These are phyloP conservation scores for Gleditsia sinensis DNA, from an alignment of 306 rosid genomes.

Conservation along the genomic window DNA sequence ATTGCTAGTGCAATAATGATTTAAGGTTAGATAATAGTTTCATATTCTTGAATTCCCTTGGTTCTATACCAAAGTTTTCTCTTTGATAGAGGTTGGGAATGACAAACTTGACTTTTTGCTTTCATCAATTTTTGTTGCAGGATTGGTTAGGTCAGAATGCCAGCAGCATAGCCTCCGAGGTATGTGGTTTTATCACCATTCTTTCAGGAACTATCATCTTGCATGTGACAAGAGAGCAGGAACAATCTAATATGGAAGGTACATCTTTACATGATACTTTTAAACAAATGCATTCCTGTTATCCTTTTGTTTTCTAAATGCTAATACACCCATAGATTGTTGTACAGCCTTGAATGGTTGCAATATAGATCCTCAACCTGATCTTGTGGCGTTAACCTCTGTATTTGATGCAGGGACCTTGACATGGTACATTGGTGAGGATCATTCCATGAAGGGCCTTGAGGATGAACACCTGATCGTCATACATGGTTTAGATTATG, in stretches of 20 bases:
- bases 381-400: not conserved
- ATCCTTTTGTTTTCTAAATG: too few relatives aligned
- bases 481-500: conserved; percentile 60
- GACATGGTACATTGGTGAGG: conserved; percentile 54
- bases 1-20: conserved; percentile 68
- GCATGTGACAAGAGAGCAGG: conserved; percentile 61
- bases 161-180: conserved; percentile 64
- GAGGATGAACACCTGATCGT: too few relatives aligned
- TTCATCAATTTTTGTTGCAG: conserved; percentile 33
- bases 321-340: too few relatives aligned
- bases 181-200: too few relatives aligned
- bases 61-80: too few relatives aligned
- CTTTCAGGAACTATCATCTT: conserved; percentile 65
- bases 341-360: not conserved
- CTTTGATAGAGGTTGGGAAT: too few relatives aligned
- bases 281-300: too few relatives aligned
- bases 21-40: too few relatives aligned
- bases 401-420: conserved; percentile 42
- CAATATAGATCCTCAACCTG: not conserved
- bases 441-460: conserved; percentile 53
- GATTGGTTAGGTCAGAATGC: conserved; percentile 65
- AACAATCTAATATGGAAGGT: conserved; percentile 55
- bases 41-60: too few relatives aligned
- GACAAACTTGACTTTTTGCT: not conserved
- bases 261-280: too few relatives aligned